Percentiles rank a stretch among this genome's conserved stretches.
Evolutionary conservation across 257 asterid genomes (phyloP).

Genomic region (Gentiana straminea): DNA sequence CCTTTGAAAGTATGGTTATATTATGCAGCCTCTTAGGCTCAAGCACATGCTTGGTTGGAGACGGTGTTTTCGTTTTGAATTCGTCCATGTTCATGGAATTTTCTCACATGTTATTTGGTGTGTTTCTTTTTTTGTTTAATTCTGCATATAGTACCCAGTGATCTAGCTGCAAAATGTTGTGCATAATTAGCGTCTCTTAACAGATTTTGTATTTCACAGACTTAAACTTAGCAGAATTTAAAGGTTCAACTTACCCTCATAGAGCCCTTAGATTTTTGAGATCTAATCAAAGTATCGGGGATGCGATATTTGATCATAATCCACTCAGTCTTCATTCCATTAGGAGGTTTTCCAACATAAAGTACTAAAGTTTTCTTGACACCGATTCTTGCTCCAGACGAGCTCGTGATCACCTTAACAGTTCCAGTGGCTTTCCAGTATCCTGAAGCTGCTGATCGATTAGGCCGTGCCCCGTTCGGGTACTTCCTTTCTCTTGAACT

Average conservation of each 20-base stretch:
- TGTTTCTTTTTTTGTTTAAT: no score
- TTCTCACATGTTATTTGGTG: no score
- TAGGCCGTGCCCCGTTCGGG: slow-evolving; percentile 60
- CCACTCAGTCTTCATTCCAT: slow-evolving; percentile 44
- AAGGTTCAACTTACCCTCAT: slow-evolving; percentile 42
- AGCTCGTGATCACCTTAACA: slow-evolving; percentile 34
- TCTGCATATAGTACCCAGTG: no score
- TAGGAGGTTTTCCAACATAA: slow-evolving; percentile 49
- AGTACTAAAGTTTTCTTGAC: slow-evolving; percentile 48
- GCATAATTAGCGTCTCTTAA: no score
- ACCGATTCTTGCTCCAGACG: slow-evolving; percentile 42
- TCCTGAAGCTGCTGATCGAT: slow-evolving; percentile 41
- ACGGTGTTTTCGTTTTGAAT: no score
- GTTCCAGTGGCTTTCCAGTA: slow-evolving; percentile 68
- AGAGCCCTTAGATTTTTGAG: slow-evolving; percentile 36
- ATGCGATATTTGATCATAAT: slow-evolving; percentile 55
- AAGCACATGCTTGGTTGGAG: no score
- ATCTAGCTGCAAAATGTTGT: no score
- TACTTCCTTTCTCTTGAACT: slow-evolving; percentile 60
- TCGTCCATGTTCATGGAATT: no score
- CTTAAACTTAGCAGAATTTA: no score
- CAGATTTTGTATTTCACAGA: no score
- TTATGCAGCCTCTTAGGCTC: no score
- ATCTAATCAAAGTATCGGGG: slow-evolving; percentile 23
- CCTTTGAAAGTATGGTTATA: no score